Percentiles rank a stretch among this genome's conserved stretches.
Evolutionary conservation across 306 rosid genomes (phyloP).

Genomic region (Luffa aegyptiaca): DNA sequence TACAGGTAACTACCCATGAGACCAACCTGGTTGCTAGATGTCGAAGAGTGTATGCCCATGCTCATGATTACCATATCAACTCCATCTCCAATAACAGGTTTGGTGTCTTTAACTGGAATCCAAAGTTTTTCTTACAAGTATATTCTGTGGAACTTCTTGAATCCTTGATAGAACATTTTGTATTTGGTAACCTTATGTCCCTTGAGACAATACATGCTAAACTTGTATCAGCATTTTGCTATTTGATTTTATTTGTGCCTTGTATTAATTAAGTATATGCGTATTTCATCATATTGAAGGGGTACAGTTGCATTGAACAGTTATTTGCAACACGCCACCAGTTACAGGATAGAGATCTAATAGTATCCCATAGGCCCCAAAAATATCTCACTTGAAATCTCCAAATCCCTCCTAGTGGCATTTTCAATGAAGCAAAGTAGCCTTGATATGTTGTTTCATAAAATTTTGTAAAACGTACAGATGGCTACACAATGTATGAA

Average conservation of each 20-base stretch:
- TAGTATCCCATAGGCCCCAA: background rate
- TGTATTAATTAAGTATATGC: background rate
- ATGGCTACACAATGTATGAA: background rate
- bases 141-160: background rate
- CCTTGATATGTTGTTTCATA: background rate
- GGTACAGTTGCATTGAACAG: background rate
- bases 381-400: background rate
- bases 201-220: background rate
- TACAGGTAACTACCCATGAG: conserved; percentile 85
- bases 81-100: conserved; percentile 98
- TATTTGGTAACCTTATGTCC: background rate
- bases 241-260: background rate
- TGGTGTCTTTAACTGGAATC: conserved; percentile 8
- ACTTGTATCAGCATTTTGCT: background rate
- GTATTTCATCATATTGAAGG: background rate
- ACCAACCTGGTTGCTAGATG: conserved; percentile 82
- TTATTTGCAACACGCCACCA: background rate
- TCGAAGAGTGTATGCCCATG: conserved; percentile 97
- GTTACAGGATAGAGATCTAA: background rate
- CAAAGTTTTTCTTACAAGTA: background rate
- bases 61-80: conserved; percentile 98
- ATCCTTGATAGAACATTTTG: background rate
- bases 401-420: background rate
- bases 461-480: background rate
- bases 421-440: background rate